Base-by-base conservation (phyloP, 345 rosid genomes). In the Salix koriyanagi region DNA sequence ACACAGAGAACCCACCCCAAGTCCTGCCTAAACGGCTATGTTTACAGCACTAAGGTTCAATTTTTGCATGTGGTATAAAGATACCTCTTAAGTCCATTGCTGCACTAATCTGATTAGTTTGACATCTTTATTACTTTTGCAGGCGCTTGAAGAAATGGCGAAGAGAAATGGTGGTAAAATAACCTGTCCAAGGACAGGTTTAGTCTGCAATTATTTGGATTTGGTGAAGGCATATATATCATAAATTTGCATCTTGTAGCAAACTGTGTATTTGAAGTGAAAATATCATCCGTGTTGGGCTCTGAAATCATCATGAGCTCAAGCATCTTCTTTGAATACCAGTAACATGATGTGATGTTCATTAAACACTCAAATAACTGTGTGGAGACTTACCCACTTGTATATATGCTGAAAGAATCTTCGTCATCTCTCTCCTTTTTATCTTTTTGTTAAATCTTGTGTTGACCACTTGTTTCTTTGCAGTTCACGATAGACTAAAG, bases 1-100 rank as follows among this genome's bases (percentile, higher is more conserved):
- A 96, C 87, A 91, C 99, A 2, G 99, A 93, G 90, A 96, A 96
- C 81, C 99, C 99, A 41, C 99, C 99, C 4, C 94, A 87, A 83
- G 99, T 96, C 84, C 83, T 96, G 69, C 99, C 99, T 65, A 96
- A 96, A 93, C 74, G 99, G 97, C 84, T 88, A 92, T 76, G 97
- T 92, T 76, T 93, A 96, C 87, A 92, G 98, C 83, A 79, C 96
- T 25, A 96, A 93, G 99, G 99, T 96, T 80, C 61, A 71, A 70
- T 37, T 68, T 74, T 61, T 54, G 66, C 34, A 74, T 64, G 26
- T 64, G 28, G 39, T 76, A 62, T 67, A 19, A 50, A 37, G 23
- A 13, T 44, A 52, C 41, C 66, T 19, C 18, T n/a, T 13, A 18
- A 2, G 6, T 26, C 23, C n/a, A 19, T 42, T 68, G 52, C 11